Evolutionary conservation across 495 filamentous ascomycete genomes (phyloP), one percentile per base, ranked within the genome.

Genomic region (Terfezia claveryi): DNA sequence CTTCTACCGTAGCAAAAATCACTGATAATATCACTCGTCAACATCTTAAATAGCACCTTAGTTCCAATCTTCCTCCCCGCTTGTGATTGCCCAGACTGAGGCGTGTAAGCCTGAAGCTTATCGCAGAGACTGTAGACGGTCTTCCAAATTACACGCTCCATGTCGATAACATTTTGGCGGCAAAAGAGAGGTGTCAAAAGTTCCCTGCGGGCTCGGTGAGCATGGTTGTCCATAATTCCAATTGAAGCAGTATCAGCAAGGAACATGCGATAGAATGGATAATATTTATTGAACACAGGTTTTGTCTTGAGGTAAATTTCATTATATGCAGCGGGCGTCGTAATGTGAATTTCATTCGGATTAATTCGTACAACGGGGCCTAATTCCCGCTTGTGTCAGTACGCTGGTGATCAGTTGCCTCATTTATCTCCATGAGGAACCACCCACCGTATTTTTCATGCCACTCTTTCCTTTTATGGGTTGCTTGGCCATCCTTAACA

Each of bases 371-470:
- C 57, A 46, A 71, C 67, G 12, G 69, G 69, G 27, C 69, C 68
- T 70, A 37, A 41, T 20, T 51, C n/a, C 12, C n/a, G 23, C 37
- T 41, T 49, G 57, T 32, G 27, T 32, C 27, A 32, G 27, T 32
- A 7, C 7, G 27, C 27, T 20, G 7, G 27, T 27, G 52, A 49
- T 51, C 49, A 36, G 36, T 57, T 20, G 20, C 20, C 20, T 38
- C 55, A 50, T 46, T n/a, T 38, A 52, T 44, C 49, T 27, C 50
- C 10, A 51, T 20, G 46, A 56, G 37, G 41, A 41, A 23, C 41
- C 23, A 50, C 36, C 52, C 51, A 74, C 73, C 73, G 59, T 76
- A 76, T 67, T 70, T 63, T 51, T 68, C 55, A 57, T 76, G 73
- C 64, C 75, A 61, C 49, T 69, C 62, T 17, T 61, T 59, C 56